Base-by-base conservation (phyloP, 129 eudicot species). In the Pseudognaphalium luteoalbum region DNA sequence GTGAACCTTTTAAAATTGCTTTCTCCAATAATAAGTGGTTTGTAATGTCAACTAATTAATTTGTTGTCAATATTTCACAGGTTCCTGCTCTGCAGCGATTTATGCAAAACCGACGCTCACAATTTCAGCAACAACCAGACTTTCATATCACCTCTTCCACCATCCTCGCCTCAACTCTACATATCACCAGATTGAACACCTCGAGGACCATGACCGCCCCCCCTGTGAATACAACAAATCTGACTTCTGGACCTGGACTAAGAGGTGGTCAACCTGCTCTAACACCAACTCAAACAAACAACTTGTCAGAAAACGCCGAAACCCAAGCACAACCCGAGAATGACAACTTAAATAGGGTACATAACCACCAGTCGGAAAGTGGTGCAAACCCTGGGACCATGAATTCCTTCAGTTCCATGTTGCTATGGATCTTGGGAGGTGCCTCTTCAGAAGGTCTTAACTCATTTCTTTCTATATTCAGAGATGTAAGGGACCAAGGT, bases 51-150 rank as follows among this genome's bases (percentile, higher is more conserved):
- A 1, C 2, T 19, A 15, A 57, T 15, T 57, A 12, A 44, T 44
- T 44, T n/a, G n/a, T 11, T 12, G 28, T 41, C 50, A 5, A 16
- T 58, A 20, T 20, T 30, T 84, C 16, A 35, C 86, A 94, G 98
- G 97, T 94, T 71, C 99, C 99, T 19, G 99, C 99, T 51, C 66
- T 94, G 54, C 99, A 94, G 81, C 89, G 99, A 76, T 94, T 87
- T 76, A 87, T 94, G 96, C 96, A 85, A 77, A 91, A 85, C 78
- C 85, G 94, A 8, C 86, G 97, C 41, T 84, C 97, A 56, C 92
- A 91, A 75, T 86, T 93, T 81, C 99, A 87, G 89, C 99, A 94
- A 74, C 96, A 91, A 72, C 96, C 98, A 52, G 96, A 89, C 78
- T 94, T 91, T 52, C 99, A 94, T 75, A 94, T 94, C 63, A 91